Evolutionary conservation across 371 early-diverging fungal genomes (phyloP), one percentile per base, ranked within the genome.

Genomic region (Mucor mucedo): DNA sequence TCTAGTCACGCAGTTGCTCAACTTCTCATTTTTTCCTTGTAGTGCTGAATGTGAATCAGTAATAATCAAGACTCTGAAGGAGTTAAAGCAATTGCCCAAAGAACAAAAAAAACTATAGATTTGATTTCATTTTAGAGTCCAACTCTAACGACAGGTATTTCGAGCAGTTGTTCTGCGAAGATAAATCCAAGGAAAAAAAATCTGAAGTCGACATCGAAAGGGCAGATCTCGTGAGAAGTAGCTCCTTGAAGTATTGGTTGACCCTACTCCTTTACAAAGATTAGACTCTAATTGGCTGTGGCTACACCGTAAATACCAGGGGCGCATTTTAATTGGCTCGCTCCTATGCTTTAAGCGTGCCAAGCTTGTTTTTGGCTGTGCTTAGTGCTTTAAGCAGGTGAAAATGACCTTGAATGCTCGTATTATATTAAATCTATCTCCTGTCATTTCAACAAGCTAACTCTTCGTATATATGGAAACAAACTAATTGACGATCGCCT

Each of bases 401-500:
- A n/a, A n/a, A n/a, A n/a, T n/a, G n/a, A n/a, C n/a, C n/a, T n/a
- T n/a, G n/a, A 45, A 54, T 48, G 39, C 11, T 53, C 16, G 16
- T 44, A 45, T 28, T 62, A 62, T 33, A 45, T 62, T 53, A 47
- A 62, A 55, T 62, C 38, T 44, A 61, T 30, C 30, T 60, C 54
- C 52, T 52, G 61, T 44, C 42, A 61, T 28, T 61, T 61, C 54
- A 61, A 61, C 32, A 61, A 61, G 30, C 61, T 54, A 9, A 61
- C 61, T 61, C 47, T 61, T 61, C 61, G 54, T 9, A 16, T 61
- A 32, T 53, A 61, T 16, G 61, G 61, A 30, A 61, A 47, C 44
- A 61, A 61, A 32, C 54, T 61, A 53, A 61, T 54, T 54, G 60
- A 60, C 41, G 60, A n/a, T 53, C 61, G 54, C 44, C 32, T 61